phyloP scores from a whole-genome alignment of 441 rosid genomes.

The Aquilaria agallochum region DNA sequence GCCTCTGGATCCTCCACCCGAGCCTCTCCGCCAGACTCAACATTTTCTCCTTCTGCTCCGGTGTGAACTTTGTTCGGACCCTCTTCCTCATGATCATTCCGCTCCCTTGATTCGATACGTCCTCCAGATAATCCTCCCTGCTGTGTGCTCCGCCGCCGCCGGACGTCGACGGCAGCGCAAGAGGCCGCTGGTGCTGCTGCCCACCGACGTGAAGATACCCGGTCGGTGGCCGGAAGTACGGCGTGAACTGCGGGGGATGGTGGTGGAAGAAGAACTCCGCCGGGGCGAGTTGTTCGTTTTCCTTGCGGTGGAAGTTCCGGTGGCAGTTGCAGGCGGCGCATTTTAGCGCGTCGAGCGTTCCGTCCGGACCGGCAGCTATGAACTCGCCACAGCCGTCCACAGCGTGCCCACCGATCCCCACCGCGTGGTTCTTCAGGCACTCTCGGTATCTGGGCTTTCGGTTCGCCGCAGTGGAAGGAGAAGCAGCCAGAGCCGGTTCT shows the following conservation, averaged over 20 bases:
- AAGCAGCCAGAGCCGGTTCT: neutral
- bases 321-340: constrained; percentile 60
- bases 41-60: constrained; percentile 71
- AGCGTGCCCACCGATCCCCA: constrained; percentile 44
- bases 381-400: constrained; percentile 60
- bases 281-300: constrained; percentile 28
- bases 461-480: neutral
- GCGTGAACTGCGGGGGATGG: constrained; percentile 32
- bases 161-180: constrained; percentile 37
- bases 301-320: constrained; percentile 44
- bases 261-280: constrained; percentile 24
- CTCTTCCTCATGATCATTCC: constrained; percentile 41
- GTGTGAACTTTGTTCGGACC: constrained; percentile 56
- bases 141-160: constrained; percentile 29
- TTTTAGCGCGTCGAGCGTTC: constrained; percentile 39
- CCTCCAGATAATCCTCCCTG: constrained; percentile 36
- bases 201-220: constrained; percentile 38
- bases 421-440: constrained; percentile 52
- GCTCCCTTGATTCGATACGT: constrained; percentile 26
- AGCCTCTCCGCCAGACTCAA: constrained; percentile 53
- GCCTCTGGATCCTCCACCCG: constrained; percentile 73
- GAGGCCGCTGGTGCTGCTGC: constrained; percentile 24
- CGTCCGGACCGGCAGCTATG: constrained; percentile 44
- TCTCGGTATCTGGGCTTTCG: constrained; percentile 28
- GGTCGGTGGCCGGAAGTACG: constrained; percentile 37